Percentiles rank a stretch among this genome's conserved stretches.
Conservation (phyloP, 768 basidiomycete species). For the Lenzites betulinus region DNA sequence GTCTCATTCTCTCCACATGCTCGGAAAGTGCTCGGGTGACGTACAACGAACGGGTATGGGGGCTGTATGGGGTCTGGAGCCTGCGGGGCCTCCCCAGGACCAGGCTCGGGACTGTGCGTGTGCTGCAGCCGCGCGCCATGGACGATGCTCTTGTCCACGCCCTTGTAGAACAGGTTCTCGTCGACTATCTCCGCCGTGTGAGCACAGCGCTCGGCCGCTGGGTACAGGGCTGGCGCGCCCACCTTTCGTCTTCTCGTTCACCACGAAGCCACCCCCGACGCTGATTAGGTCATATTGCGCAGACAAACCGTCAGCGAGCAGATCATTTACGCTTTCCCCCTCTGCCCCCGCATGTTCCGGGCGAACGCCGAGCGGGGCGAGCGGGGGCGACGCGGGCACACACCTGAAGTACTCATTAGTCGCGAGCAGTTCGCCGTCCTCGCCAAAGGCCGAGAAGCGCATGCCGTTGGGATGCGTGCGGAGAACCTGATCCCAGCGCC, state of each 20-base stretch:
- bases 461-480: slow-evolving; percentile 93
- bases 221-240: background rate
- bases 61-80: slow-evolving; percentile 54
- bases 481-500: slow-evolving; percentile 88
- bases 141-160: slow-evolving; percentile 79
- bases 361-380: background rate
- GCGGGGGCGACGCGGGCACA: background rate
- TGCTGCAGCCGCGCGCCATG: slow-evolving; percentile 81
- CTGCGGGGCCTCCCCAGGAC: slow-evolving; percentile 7
- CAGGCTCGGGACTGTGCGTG: slow-evolving; percentile 41
- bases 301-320: background rate
- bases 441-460: slow-evolving; percentile 83
- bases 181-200: slow-evolving; percentile 53
- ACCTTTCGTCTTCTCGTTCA: slow-evolving; percentile 94
- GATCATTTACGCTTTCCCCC: slow-evolving; percentile 12
- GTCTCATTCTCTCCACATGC: background rate
- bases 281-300: slow-evolving; percentile 33
- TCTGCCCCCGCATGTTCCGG: background rate
- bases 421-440: slow-evolving; percentile 83
- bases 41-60: slow-evolving; percentile 70
- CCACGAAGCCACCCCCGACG: slow-evolving; percentile 93
- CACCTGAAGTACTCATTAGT: slow-evolving; percentile 93
- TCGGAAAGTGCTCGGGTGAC: slow-evolving; percentile 7
- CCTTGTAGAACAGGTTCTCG: slow-evolving; percentile 94
- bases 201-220: background rate